Conservation (phyloP, 805 yeast genomes). For the Maudiozyma bulderi region DNA sequence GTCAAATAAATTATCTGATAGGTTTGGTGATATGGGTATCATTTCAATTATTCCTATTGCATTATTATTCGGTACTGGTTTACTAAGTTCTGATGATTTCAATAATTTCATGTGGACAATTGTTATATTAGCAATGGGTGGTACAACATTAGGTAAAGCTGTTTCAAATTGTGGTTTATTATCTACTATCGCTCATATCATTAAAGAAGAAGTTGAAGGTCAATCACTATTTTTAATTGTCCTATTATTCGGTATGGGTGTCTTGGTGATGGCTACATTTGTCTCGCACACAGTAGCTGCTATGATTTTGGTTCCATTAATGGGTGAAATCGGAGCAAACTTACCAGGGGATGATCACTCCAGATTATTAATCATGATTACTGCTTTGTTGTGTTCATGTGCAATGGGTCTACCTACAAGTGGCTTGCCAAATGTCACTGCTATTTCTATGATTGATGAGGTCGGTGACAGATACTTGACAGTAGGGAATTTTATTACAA, state of each 20-base stretch:
- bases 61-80: conserved; percentile 87
- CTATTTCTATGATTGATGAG: conserved; percentile 88
- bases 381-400: conserved; percentile 68
- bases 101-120: conserved; percentile 96
- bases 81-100: conserved; percentile 80
- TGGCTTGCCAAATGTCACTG: conserved; percentile 96
- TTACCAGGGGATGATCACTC: conserved; percentile 74
- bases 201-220: conserved; percentile 56
- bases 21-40: conserved; percentile 95
- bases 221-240: conserved; percentile 66
- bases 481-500: conserved; percentile 74
- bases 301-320: conserved; percentile 80
- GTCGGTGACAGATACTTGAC: conserved; percentile 84
- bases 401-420: conserved; percentile 98
- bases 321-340: conserved; percentile 77
- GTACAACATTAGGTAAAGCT: conserved; percentile 89
- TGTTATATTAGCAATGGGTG: conserved; percentile 95
- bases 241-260: conserved; percentile 70
- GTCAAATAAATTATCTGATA: conserved; percentile 58
- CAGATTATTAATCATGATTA: conserved; percentile 57
- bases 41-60: conserved; percentile 83
- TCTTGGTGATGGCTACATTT: conserved; percentile 81
- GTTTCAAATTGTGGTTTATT: conserved; percentile 86
- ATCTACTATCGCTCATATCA: conserved; percentile 60
- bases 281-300: conserved; percentile 98